phyloP scores from a whole-genome alignment of 495 filamentous ascomycete genomes.

The Tuber indicum region DNA sequence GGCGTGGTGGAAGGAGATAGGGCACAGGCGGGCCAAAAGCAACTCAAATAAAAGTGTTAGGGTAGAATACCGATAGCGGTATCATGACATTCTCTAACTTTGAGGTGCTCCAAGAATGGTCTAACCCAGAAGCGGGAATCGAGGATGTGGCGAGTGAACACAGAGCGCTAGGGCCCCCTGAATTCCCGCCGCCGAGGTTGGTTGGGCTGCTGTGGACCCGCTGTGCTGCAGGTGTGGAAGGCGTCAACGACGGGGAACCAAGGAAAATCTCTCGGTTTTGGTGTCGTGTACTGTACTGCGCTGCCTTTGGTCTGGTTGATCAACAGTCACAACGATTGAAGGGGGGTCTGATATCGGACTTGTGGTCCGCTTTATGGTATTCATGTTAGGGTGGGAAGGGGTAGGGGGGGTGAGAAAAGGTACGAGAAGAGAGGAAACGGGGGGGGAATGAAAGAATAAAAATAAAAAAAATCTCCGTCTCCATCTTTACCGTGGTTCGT shows the following conservation, averaged over 20 bases:
- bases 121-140: conserved; percentile 11
- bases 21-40: neutral
- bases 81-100: neutral
- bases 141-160: conserved; percentile 31
- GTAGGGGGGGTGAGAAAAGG: too few relatives aligned
- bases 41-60: neutral
- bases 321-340: neutral
- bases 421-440: neutral
- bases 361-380: neutral
- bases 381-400: neutral
- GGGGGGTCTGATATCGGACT: neutral
- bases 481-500: neutral
- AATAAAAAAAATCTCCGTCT: neutral
- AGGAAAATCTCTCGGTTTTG: neutral
- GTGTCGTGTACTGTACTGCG: neutral
- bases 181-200: conserved; percentile 1
- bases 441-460: neutral
- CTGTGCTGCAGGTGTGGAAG: neutral
- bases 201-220: neutral
- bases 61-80: neutral
- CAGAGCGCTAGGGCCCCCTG: conserved; percentile 21
- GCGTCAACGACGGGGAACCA: neutral
- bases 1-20: neutral
- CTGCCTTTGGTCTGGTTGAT: neutral
- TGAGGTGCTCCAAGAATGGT: neutral